Base-by-base conservation (phyloP, 108 stramenopile species). In the Cyclotella atomus region DNA sequence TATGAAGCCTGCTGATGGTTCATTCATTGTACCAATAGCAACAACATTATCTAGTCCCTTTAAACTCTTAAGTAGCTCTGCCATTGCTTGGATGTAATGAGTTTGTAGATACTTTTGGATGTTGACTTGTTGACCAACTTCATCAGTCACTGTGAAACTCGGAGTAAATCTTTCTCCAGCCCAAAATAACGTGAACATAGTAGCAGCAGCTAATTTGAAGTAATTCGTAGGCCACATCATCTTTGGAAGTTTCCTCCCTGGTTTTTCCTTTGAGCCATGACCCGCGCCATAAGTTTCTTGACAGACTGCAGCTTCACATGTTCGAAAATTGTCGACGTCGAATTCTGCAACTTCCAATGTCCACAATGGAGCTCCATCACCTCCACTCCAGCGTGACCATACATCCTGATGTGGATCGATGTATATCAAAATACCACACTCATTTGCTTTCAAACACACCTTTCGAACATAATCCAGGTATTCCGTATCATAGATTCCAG, bases 151-250 rank as follows among this genome's bases (percentile, higher is more conserved):
- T n/a, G 35, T 28, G 33, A 61, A 71, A 27, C 75, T 45, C 19
- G 83, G 83, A 20, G 83, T 79, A 63, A 62, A 81, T 49, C 61
- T 21, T 36, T 84, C 69, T 12, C 83, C 83, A 23, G 83, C 83
- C 63, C 78, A 84, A 71, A 84, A 84, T 0, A 84, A 46, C 1
- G 83, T 81, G 20, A 81, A 84, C 83, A 84, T 84, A 0, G 83
- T 84, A 47, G 77, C 83, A 23, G 73, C 35, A 10, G 70, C 79
- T 23, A 84, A 73, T 29, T 77, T 75, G 49, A 72, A 77, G 45
- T 84, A 81, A 41, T 84, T 84, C 15, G 83, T 81, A n/a, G 79
- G 79, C 83, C 83, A 84, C 16, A 77, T 64, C 83, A 84, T 84
- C 64, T 73, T 80, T 41, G 77, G 77, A 16, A 55, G 33, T 1